phyloP scores from a whole-genome alignment of 2,329 filamentous ascomycete species.

The Parastagonospora nodorum region DNA sequence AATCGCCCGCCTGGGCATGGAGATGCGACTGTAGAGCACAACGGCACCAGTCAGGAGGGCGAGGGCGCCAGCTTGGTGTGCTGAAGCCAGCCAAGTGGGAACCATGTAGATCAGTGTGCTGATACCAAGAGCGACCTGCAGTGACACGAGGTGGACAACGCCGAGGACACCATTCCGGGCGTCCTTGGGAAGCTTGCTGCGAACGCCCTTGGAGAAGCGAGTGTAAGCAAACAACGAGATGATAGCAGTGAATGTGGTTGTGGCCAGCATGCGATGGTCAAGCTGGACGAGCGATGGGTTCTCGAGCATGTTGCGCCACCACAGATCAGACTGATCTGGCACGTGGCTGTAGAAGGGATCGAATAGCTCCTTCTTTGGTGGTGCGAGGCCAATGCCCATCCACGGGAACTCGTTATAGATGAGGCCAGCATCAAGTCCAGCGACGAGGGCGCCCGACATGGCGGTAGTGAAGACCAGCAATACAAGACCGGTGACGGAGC shows the following conservation, averaged over 20 bases:
- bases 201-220: slow-evolving; percentile 68
- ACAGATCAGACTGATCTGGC: slow-evolving; percentile 78
- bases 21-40: slow-evolving; percentile 68
- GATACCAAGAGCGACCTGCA: slow-evolving; percentile 88
- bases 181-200: slow-evolving; percentile 59
- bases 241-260: slow-evolving; percentile 82
- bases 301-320: slow-evolving; percentile 97
- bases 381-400: slow-evolving; percentile 85
- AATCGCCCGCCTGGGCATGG: slow-evolving; percentile 39
- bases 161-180: slow-evolving; percentile 77
- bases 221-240: slow-evolving; percentile 81
- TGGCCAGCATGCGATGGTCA: slow-evolving; percentile 90
- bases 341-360: slow-evolving; percentile 83
- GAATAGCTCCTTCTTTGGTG: slow-evolving; percentile 82
- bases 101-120: slow-evolving; percentile 92
- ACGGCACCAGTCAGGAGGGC: slow-evolving; percentile 82
- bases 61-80: slow-evolving; percentile 89
- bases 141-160: slow-evolving; percentile 77
- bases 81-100: slow-evolving; percentile 82
- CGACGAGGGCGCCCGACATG: slow-evolving; percentile 92
- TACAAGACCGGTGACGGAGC: slow-evolving; percentile 71
- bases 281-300: slow-evolving; percentile 96
- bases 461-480: slow-evolving; percentile 84
- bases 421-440: slow-evolving; percentile 90
- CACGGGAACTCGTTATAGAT: slow-evolving; percentile 99